Evolutionary conservation across 1,139 yeast genomes (phyloP).

Genomic region (Geotrichum siamense): DNA sequence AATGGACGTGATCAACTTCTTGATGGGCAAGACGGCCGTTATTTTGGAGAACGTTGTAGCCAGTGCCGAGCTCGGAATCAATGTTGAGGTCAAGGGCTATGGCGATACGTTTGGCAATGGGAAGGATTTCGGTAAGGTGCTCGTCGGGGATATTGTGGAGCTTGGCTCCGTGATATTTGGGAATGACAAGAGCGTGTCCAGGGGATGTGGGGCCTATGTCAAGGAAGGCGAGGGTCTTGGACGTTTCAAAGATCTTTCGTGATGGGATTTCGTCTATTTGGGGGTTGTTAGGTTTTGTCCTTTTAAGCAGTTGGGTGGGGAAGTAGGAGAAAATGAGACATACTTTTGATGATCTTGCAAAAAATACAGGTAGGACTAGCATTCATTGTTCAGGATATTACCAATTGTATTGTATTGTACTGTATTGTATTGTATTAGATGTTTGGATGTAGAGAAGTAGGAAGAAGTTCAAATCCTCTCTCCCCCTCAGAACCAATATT

Average conservation of each 20-base stretch:
- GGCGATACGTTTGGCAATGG: constrained; percentile 80
- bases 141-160: constrained; percentile 91
- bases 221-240: constrained; percentile 70
- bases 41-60: constrained; percentile 86
- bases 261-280: constrained; percentile 76
- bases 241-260: constrained; percentile 76
- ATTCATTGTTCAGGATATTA: constrained; percentile 25
- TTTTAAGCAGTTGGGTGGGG: background rate
- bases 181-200: constrained; percentile 84
- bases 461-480: no score
- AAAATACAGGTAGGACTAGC: constrained; percentile 64
- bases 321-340: background rate
- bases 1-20: constrained; percentile 89
- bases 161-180: constrained; percentile 88
- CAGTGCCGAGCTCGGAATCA: constrained; percentile 56
- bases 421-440: no score
- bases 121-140: constrained; percentile 72
- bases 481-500: no score
- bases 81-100: constrained; percentile 58
- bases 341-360: constrained; percentile 61
- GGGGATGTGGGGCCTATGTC: constrained; percentile 88
- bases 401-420: no score
- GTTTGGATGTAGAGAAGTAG: no score
- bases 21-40: constrained; percentile 94
- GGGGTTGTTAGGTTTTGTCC: background rate